These are phyloP conservation scores for Asterella californica DNA, from an alignment of 225 moss, liverwort and hornwort genomes.

Conservation along the genomic window DNA sequence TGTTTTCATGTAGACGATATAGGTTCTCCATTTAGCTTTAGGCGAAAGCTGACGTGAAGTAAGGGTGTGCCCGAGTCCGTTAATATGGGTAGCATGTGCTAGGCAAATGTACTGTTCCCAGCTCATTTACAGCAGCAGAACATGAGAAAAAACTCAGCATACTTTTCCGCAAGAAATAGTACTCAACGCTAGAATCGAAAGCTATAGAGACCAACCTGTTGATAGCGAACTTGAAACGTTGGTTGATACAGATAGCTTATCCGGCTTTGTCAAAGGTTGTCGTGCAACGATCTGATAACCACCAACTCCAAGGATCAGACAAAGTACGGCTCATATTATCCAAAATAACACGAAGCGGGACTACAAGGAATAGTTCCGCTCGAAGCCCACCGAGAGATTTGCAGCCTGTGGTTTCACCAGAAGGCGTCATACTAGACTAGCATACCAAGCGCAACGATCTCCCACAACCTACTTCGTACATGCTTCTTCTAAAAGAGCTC, in stretches of 20 bases:
- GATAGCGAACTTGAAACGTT: constrained; percentile 44
- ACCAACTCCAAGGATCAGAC: neutral
- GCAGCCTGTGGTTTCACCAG: neutral
- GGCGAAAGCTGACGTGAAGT: too few species aligned
- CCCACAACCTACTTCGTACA: neutral
- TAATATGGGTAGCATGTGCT: neutral
- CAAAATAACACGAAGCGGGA: neutral
- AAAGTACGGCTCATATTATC: neutral
- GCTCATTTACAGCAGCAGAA: neutral
- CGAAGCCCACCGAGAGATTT: neutral
- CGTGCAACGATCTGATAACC: constrained; percentile 47
- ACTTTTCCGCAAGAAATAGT: neutral
- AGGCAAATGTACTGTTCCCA: neutral
- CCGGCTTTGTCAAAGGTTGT: constrained; percentile 54
- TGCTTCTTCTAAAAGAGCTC: neutral
- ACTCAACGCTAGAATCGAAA: neutral
- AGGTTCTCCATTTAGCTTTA: too few species aligned
- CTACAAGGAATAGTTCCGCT: neutral
- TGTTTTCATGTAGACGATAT: neutral
- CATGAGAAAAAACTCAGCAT: neutral
- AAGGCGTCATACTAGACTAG: neutral
- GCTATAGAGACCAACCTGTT: constrained; percentile 27
- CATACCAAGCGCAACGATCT: neutral
- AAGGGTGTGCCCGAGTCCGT: neutral
- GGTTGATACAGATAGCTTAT: constrained; percentile 41